phyloP scores from a whole-genome alignment of 345 rosid genomes.

The Syzygium oleosum region DNA sequence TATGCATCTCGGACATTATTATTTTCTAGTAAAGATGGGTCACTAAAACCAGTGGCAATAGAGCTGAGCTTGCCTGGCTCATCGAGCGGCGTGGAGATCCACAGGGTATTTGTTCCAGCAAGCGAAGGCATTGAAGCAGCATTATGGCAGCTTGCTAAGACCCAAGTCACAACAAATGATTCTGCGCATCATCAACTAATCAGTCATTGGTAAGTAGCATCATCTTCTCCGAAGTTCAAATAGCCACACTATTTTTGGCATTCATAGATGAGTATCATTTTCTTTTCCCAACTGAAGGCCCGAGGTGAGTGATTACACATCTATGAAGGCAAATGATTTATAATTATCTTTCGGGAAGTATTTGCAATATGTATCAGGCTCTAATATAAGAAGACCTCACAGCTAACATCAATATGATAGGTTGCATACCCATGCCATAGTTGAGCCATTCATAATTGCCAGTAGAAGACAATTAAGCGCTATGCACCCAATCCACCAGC shows the following conservation, averaged over 20 bases:
- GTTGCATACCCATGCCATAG: conserved; percentile 65
- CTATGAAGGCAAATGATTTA: neutral
- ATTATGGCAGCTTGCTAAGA: conserved; percentile 52
- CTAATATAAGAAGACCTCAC: neutral
- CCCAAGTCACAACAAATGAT: conserved; percentile 60
- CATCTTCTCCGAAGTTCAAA: neutral
- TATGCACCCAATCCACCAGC: conserved; percentile 58
- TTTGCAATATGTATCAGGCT: neutral
- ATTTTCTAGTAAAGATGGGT: conserved; percentile 23
- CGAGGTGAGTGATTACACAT: neutral
- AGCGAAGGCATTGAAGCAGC: conserved; percentile 39
- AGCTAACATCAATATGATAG: conserved; percentile 5
- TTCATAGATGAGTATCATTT: neutral
- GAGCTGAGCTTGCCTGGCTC: conserved; percentile 39
- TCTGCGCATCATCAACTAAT: conserved; percentile 51
- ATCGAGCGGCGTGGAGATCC: neutral
- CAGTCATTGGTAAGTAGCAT: conserved; percentile 46
- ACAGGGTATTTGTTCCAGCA: conserved; percentile 29
- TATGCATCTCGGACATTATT: conserved; percentile 53
- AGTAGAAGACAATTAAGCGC: conserved; percentile 53
- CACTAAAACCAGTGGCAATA: conserved; percentile 45
- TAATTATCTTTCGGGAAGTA: neutral
- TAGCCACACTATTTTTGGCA: neutral
- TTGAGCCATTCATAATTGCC: conserved; percentile 70
- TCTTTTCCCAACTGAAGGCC: neutral